These are phyloP conservation scores for Phoma sp. DNA, from an alignment of 2,329 filamentous ascomycete species.

Conservation along the genomic window DNA sequence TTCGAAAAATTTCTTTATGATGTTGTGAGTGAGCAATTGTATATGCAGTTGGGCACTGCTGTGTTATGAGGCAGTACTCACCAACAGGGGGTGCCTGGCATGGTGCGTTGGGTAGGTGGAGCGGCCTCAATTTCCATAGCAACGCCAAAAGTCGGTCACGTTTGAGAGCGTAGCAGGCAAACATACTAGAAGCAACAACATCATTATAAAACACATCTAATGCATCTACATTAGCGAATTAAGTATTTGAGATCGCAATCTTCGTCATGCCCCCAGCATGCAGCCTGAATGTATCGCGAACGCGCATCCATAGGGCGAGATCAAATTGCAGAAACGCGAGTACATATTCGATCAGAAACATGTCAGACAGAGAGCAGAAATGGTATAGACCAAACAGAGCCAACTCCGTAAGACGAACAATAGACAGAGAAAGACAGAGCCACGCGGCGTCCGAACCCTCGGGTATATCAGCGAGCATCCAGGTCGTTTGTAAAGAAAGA, in stretches of 20 bases:
- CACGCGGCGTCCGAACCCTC: slow-evolving; percentile 18
- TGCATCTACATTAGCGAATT: slow-evolving; percentile 40
- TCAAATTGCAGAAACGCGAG: slow-evolving; percentile 18
- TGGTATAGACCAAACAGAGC: slow-evolving; percentile 46
- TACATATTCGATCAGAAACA: slow-evolving; percentile 30
- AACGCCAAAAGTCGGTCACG: slow-evolving; percentile 19
- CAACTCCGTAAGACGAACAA: slow-evolving; percentile 42
- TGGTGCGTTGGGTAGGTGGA: slow-evolving; percentile 1
- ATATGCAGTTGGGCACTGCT: slow-evolving; percentile 12
- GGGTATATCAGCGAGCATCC: slow-evolving; percentile 32
- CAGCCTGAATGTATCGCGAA: slow-evolving; percentile 4
- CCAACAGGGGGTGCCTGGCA: slow-evolving; percentile 13
- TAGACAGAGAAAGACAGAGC: slow-evolving; percentile 29
- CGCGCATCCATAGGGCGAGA: neutral
- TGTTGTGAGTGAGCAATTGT: slow-evolving; percentile 2
- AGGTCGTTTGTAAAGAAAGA: slow-evolving; percentile 20
- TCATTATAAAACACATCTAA: slow-evolving; percentile 15
- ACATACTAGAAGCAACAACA: neutral
- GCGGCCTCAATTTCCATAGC: slow-evolving; percentile 9
- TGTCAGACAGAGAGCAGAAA: slow-evolving; percentile 30
- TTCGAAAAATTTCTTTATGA: neutral
- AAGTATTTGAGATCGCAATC: slow-evolving; percentile 27
- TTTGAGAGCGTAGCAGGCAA: neutral
- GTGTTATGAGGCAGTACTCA: slow-evolving; percentile 11
- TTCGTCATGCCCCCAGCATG: slow-evolving; percentile 9